Percentiles rank a stretch among this genome's conserved stretches.
These are phyloP conservation scores for Elsinoe necatrix DNA, from an alignment of 2,329 filamentous ascomycete species.

Conservation along the genomic window DNA sequence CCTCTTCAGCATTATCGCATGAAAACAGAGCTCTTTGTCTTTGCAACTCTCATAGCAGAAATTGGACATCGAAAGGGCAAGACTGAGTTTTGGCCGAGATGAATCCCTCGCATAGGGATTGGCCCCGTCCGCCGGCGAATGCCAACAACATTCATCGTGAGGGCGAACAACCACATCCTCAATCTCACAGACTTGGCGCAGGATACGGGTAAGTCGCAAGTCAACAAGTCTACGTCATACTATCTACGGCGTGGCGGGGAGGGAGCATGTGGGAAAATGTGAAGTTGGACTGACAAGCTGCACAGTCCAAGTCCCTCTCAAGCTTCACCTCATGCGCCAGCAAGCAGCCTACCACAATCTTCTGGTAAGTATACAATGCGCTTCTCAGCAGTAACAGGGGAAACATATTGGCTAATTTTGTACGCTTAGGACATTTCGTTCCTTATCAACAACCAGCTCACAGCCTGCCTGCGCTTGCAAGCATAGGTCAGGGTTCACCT, in stretches of 20 bases:
- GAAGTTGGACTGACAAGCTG: slow-evolving; percentile 12
- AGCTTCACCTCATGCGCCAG: slow-evolving; percentile 27
- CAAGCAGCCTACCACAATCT: slow-evolving; percentile 26
- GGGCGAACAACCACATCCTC: slow-evolving; percentile 23
- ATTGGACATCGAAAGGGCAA: not conserved
- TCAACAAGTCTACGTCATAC: not conserved
- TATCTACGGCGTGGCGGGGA: not conserved
- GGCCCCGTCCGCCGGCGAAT: slow-evolving; percentile 14
- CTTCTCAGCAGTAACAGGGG: not conserved
- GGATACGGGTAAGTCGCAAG: slow-evolving; percentile 26
- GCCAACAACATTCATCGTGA: slow-evolving; percentile 17
- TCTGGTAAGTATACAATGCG: slow-evolving; percentile 14
- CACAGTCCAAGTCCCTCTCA: slow-evolving; percentile 18
- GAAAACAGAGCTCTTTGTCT: not conserved
- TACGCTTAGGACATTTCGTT: slow-evolving; percentile 29
- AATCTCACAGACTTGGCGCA: slow-evolving; percentile 23
- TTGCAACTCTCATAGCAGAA: not conserved
- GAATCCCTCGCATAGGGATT: slow-evolving; percentile 19
- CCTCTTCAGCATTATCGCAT: not conserved
- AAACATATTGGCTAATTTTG: not conserved
- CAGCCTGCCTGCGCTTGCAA: slow-evolving; percentile 37
- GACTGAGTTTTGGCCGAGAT: slow-evolving; percentile 10
- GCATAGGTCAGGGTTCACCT: slow-evolving; percentile 38
- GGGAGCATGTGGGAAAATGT: not conserved
- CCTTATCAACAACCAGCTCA: slow-evolving; percentile 36